These are phyloP conservation scores for Ministeria vibrans DNA, from an alignment of 78 protist genomes.

Conservation along the genomic window DNA sequence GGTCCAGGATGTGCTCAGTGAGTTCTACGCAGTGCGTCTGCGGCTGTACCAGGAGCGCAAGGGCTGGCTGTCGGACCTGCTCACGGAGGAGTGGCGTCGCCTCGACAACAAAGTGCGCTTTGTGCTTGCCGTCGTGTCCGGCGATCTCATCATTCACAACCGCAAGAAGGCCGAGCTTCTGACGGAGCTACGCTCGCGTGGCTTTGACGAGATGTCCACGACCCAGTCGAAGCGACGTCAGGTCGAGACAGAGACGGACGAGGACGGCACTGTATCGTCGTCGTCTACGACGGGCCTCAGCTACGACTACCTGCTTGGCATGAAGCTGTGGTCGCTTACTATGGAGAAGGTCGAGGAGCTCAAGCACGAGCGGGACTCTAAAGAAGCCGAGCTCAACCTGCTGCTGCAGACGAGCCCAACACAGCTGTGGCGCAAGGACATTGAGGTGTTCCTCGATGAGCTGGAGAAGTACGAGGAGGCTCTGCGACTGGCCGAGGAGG, in stretches of 20 bases:
- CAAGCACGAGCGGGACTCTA: slow-evolving; percentile 34
- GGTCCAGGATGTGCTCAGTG: slow-evolving; percentile 53
- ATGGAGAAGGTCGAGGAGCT: slow-evolving; percentile 58
- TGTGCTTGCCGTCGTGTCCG: slow-evolving; percentile 57
- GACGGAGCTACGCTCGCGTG: slow-evolving; percentile 33
- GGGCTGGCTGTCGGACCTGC: slow-evolving; percentile 6
- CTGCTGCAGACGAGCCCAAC: slow-evolving; percentile 15
- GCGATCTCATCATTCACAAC: slow-evolving; percentile 49
- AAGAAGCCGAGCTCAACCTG: slow-evolving; percentile 37
- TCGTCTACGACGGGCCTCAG: not conserved
- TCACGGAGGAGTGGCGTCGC: slow-evolving; percentile 18
- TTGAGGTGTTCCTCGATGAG: slow-evolving; percentile 20
- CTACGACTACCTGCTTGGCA: slow-evolving; percentile 40
- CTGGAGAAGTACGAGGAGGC: not conserved
- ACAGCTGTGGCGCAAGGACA: slow-evolving; percentile 47
- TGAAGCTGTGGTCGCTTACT: slow-evolving; percentile 73
- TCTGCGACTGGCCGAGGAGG: not conserved
- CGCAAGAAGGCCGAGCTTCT: slow-evolving; percentile 49
- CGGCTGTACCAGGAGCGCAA: slow-evolving; percentile 72
- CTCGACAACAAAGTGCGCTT: slow-evolving; percentile 76
- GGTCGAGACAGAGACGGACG: slow-evolving; percentile 2
- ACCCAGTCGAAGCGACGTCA: not conserved
- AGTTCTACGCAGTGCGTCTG: slow-evolving; percentile 72
- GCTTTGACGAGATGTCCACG: slow-evolving; percentile 31
- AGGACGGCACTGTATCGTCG: not conserved